Percentiles rank a stretch among this genome's conserved stretches.
These are phyloP conservation scores for Xylaria acuta DNA, from an alignment of 495 filamentous ascomycete genomes.

Conservation along the genomic window DNA sequence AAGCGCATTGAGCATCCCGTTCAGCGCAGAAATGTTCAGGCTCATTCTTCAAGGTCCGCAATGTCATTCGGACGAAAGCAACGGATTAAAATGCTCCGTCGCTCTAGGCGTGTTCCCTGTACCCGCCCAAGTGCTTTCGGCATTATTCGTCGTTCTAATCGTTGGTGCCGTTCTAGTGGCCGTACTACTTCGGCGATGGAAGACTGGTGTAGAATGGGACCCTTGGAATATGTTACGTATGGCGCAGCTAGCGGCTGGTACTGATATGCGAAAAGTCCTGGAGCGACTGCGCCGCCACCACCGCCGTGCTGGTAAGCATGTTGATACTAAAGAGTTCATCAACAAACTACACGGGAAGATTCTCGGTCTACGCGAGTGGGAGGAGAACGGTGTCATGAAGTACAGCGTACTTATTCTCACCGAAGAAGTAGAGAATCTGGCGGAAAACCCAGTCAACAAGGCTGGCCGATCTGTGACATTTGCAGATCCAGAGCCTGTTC, in stretches of 20 bases:
- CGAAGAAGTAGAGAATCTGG: conserved; percentile 26
- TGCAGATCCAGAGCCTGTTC: conserved; percentile 12
- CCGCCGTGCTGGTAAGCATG: background rate
- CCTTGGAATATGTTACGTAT: conserved; percentile 41
- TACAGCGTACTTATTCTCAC: conserved; percentile 28
- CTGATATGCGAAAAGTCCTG: conserved; percentile 33
- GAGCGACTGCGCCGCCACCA: conserved; percentile 26
- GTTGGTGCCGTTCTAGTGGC: conserved; percentile 27
- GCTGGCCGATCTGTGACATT: conserved; percentile 27
- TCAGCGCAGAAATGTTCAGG: conserved; percentile 35
- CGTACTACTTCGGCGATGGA: conserved; percentile 36
- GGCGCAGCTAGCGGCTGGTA: conserved; percentile 34
- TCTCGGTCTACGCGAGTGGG: conserved; percentile 18
- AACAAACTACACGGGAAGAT: conserved; percentile 14
- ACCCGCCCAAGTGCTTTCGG: conserved; percentile 31
- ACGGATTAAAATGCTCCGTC: conserved; percentile 29
- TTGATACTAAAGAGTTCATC: background rate
- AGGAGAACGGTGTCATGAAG: conserved; percentile 30
- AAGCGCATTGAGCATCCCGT: conserved; percentile 32
- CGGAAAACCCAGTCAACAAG: conserved; percentile 23
- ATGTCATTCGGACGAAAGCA: conserved; percentile 9
- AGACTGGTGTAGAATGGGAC: conserved; percentile 40
- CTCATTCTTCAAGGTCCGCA: conserved; percentile 33
- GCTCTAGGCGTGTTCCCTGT: conserved; percentile 28
- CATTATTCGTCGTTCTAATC: conserved; percentile 33